These are phyloP conservation scores for Cerioporus squamosus DNA, from an alignment of 1,284 basidiomycete genomes.

Conservation along the genomic window DNA sequence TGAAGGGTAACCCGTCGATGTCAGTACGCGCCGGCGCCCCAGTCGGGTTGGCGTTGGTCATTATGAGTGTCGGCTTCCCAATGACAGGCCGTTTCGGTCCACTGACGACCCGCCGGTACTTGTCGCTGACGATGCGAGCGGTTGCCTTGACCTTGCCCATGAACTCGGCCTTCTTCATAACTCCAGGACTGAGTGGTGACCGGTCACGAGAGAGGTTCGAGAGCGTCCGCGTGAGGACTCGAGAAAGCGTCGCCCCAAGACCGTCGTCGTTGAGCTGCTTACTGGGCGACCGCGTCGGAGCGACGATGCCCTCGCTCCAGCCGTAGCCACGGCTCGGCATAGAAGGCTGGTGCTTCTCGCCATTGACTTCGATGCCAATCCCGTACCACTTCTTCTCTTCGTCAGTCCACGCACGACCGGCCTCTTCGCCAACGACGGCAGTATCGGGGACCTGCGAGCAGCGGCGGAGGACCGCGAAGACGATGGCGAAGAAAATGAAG, in stretches of 20 bases:
- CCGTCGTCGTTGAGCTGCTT: conserved; percentile 33
- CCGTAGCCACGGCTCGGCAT: conserved; percentile 26
- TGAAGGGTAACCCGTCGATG: conserved; percentile 24
- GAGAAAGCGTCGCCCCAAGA: conserved; percentile 53
- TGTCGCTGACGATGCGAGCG: conserved; percentile 64
- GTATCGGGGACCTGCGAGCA: conserved; percentile 61
- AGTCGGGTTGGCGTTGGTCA: conserved; percentile 26
- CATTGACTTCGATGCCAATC: conserved; percentile 44
- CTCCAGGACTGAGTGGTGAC: conserved; percentile 40
- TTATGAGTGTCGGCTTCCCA: conserved; percentile 35
- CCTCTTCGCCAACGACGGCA: conserved; percentile 61
- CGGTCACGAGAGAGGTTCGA: conserved; percentile 28
- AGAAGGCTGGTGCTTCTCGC: conserved; percentile 12
- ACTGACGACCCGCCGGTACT: conserved; percentile 53
- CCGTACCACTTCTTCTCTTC: conserved; percentile 73
- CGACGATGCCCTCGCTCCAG: conserved; percentile 9
- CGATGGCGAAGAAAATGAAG: conserved; percentile 54
- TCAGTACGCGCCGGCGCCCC: not conserved
- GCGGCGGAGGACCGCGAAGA: conserved; percentile 58
- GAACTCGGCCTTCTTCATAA: conserved; percentile 73
- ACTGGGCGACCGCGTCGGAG: conserved; percentile 4
- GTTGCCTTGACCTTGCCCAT: conserved; percentile 60
- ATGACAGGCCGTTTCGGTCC: conserved; percentile 31
- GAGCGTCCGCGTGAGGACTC: conserved; percentile 43
- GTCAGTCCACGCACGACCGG: conserved; percentile 55